Evolutionary conservation across 2,329 filamentous ascomycete species (phyloP).

Genomic region (Venturia carpophila): DNA sequence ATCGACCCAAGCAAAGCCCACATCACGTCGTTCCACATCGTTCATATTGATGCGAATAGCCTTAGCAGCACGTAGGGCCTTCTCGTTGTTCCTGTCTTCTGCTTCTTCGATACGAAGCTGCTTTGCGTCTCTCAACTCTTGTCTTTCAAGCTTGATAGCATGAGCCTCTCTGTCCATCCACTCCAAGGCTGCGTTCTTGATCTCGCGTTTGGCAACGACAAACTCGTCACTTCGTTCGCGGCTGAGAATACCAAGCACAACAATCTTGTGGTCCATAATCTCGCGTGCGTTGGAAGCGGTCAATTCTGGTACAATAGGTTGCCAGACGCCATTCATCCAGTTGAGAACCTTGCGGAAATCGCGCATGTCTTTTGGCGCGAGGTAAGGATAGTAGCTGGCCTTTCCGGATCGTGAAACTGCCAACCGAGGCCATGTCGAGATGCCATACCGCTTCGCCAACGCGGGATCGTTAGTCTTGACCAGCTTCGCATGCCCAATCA

Average conservation of each 20-base stretch:
- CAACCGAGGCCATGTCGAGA: constrained; percentile 92
- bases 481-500: constrained; percentile 85
- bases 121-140: constrained; percentile 89
- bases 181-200: constrained; percentile 91
- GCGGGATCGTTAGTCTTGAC: constrained; percentile 80
- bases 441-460: constrained; percentile 79
- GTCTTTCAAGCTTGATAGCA: constrained; percentile 83
- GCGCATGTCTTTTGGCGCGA: constrained; percentile 87
- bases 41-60: constrained; percentile 87
- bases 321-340: constrained; percentile 97
- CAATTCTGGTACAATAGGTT: constrained; percentile 89
- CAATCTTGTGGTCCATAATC: constrained; percentile 82
- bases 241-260: constrained; percentile 85
- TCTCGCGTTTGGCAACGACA: constrained; percentile 68
- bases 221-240: constrained; percentile 75
- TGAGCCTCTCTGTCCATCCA: constrained; percentile 97
- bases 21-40: constrained; percentile 76
- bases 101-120: constrained; percentile 94
- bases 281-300: constrained; percentile 86
- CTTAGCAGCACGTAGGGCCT: constrained; percentile 79
- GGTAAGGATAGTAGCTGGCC: constrained; percentile 79
- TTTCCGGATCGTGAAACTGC: constrained; percentile 83
- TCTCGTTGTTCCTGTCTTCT: constrained; percentile 83
- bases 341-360: constrained; percentile 70
- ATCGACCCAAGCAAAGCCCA: constrained; percentile 95